These are phyloP conservation scores for Ceratobasidium sp. DNA, from an alignment of 1,284 basidiomycete genomes.

Conservation along the genomic window DNA sequence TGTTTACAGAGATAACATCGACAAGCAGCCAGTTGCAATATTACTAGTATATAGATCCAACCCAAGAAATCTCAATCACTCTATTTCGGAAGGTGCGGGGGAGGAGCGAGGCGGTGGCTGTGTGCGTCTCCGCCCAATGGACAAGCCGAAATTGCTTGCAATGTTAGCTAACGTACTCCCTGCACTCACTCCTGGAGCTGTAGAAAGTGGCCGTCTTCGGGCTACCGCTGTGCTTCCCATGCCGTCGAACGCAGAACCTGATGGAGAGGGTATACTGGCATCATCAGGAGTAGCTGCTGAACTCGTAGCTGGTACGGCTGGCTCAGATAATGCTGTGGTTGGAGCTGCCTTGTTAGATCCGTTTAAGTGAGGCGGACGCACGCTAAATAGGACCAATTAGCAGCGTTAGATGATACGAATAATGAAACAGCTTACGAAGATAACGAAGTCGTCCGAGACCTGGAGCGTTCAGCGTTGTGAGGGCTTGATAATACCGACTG, in stretches of 20 bases:
- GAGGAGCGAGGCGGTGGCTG: conserved; percentile 20
- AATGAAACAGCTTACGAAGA: conserved; percentile 40
- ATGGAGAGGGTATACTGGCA: conserved; percentile 38
- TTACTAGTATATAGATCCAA: background rate
- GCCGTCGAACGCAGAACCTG: conserved; percentile 43
- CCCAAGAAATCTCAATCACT: conserved; percentile 10
- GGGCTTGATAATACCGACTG: conserved; percentile 37
- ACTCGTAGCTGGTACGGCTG: conserved; percentile 56
- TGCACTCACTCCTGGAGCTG: conserved; percentile 40
- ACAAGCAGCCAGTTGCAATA: background rate
- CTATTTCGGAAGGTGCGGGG: conserved; percentile 37
- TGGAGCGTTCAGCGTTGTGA: conserved; percentile 28
- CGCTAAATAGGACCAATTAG: background rate
- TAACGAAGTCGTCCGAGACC: conserved; percentile 40
- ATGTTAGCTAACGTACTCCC: conserved; percentile 66
- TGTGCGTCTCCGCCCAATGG: conserved; percentile 32
- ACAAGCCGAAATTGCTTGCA: conserved; percentile 68
- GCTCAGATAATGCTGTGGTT: conserved; percentile 73
- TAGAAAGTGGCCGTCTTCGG: conserved; percentile 40
- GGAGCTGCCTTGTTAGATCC: conserved; percentile 66
- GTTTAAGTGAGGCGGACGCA: conserved; percentile 58
- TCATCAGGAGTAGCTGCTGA: conserved; percentile 48
- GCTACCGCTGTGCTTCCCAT: conserved; percentile 34
- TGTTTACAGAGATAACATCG: conserved; percentile 19
- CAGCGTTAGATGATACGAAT: background rate